These are phyloP conservation scores for Rhizopus stolonifer DNA, from an alignment of 371 early-diverging fungal species.

Conservation along the genomic window DNA sequence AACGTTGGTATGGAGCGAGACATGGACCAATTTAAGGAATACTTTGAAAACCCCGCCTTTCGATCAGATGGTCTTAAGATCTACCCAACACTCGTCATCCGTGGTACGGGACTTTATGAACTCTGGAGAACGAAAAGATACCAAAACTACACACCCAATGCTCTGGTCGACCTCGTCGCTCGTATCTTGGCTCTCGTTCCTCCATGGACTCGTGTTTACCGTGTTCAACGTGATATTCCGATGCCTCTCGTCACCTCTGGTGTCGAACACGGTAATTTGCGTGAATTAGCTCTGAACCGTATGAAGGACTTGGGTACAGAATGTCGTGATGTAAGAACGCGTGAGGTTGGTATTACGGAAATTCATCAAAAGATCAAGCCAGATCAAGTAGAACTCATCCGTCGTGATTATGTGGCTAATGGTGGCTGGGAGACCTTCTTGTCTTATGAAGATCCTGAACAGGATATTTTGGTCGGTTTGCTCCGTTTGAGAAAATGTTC, in stretches of 20 bases:
- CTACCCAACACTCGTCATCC: conserved; percentile 99
- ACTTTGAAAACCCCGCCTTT: conserved; percentile 99
- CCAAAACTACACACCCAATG: conserved; percentile 98
- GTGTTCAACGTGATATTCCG: conserved; percentile 99
- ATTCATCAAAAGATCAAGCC: conserved; percentile 96
- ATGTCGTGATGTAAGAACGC: conserved; percentile 98
- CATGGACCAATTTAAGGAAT: conserved; percentile 98
- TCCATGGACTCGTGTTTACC: conserved; percentile 99
- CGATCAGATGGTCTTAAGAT: conserved; percentile 99
- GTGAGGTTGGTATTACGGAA: conserved; percentile 99
- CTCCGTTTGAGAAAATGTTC: conserved; percentile 96
- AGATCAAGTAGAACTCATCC: conserved; percentile 95
- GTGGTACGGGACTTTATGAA: conserved; percentile 99
- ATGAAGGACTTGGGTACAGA: conserved; percentile 98
- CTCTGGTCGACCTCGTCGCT: conserved; percentile 97
- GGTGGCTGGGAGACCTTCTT: conserved; percentile 99
- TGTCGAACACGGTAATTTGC: conserved; percentile 99
- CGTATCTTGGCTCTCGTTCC: conserved; percentile 97
- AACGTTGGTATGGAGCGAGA: conserved; percentile 99
- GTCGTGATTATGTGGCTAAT: conserved; percentile 99
- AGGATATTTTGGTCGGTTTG: conserved; percentile 98
- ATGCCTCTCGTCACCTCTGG: conserved; percentile 99
- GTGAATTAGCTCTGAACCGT: conserved; percentile 96
- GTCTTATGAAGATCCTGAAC: conserved; percentile 98
- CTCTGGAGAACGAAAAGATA: conserved; percentile 99